A percentile compares a stretch with the other conserved stretches of the same genome.
Conservation (phyloP, 768 basidiomycete genomes). For the Russula compacta region DNA sequence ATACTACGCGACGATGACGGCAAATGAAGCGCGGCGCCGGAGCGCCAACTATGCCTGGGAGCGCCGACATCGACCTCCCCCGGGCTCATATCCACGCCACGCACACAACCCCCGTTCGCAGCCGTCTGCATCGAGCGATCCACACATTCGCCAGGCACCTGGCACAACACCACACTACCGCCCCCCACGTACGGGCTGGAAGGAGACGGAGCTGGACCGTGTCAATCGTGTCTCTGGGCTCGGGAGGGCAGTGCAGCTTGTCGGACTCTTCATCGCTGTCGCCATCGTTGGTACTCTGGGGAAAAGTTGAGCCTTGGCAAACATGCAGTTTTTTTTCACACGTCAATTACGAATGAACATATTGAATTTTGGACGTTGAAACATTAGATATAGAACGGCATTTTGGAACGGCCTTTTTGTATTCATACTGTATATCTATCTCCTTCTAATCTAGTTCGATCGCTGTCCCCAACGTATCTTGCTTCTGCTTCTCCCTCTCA, state of each 20-base stretch:
- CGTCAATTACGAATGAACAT: neutral
- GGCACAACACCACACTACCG: neutral
- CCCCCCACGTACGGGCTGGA: constrained; percentile 14
- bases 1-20: constrained; percentile 18
- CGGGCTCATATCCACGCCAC: neutral
- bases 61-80: constrained; percentile 20
- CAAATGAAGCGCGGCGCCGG: constrained; percentile 27
- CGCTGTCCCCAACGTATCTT: constrained; percentile 16
- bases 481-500: constrained; percentile 40
- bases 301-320: neutral
- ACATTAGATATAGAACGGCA: neutral
- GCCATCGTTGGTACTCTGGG: constrained; percentile 12
- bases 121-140: neutral
- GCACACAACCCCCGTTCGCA: neutral
- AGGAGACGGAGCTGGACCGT: constrained; percentile 14
- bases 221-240: constrained; percentile 16
- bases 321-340: neutral
- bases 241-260: constrained; percentile 16
- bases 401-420: neutral
- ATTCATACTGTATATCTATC: neutral
- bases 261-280: constrained; percentile 12
- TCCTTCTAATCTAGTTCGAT: constrained; percentile 11
- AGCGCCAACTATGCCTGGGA: constrained; percentile 34
- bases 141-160: neutral
- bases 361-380: too few species aligned